Base-by-base conservation (phyloP, 148 eudicot genomes). In the Cornus suecica region DNA sequence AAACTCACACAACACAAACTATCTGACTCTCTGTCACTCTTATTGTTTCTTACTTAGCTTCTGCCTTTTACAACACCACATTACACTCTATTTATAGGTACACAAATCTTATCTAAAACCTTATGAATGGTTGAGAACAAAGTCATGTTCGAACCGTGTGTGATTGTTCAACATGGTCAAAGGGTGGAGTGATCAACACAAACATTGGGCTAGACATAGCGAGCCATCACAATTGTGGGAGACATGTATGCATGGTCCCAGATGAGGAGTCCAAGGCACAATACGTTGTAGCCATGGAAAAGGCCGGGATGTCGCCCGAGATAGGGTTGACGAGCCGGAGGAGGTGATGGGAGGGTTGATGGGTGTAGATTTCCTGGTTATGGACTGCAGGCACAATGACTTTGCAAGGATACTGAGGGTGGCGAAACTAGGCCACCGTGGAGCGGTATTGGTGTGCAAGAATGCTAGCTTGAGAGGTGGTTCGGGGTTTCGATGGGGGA, bases 371-470 rank as follows among this genome's bases (percentile, higher is more conserved):
- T 94, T 94, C 56, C 48, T 90, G 61, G 93, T 94, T 23, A 85
- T 91, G 32, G 93, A 94, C 69, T 77, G 85, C 31, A 77, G 75
- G 27, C 25, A 77, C 1, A 72, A 81, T 52, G 90, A 90, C 45
- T 82, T 87, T 16, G 71, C 77, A 8, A 82, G 83, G 70, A 83
- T 90, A 25, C 37, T 92, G 13, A 76, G 85, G 79, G 80, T 70
- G 28, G 94, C 94, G 20, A 86, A 79, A 71, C 71, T 94, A 10
- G 88, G 97, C 24, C 61, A 80, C 8, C 79, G 88, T 52, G 98
- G 98, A n/a, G 98, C 97, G 0, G 98, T 94, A 42, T 68, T 94
- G 83, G 84, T 90, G 15, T 83, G 90, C 70, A 94, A 94, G 74
- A 90, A 94, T 70, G 92, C 88, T 6, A 85, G 75, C 65, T 77